Base-by-base conservation (phyloP, 768 basidiomycete genomes). In the Pleurotus tuoliensis region DNA sequence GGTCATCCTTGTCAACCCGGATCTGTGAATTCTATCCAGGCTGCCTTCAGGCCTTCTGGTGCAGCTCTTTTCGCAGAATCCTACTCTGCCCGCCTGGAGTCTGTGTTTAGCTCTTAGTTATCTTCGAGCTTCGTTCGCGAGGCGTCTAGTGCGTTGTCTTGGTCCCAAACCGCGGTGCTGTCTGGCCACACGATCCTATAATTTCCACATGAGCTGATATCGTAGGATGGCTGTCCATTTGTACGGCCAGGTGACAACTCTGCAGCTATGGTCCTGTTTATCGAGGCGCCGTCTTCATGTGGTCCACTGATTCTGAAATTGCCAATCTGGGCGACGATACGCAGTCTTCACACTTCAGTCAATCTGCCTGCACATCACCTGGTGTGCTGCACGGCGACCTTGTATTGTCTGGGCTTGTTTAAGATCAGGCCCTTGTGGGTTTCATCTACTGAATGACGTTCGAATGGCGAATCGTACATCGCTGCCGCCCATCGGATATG, bases 401-500 rank as follows among this genome's bases (percentile, higher is more conserved):
- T 24, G 49, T 20, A 20, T 53, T 53, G 18, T 20, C 51, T 53
- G 37, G 39, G 22, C 18, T 25, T 39, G 51, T 39, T 41, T 24
- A 25, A 40, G 51, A 40, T 34, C 39, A 53, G 24, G 20, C 16
- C 51, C 39, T 22, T n/a, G 24, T 11, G 15, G 30, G 27, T 41
- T 39, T 37, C 24, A 53, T 41, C 51, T n/a, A 25, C 30, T 34
- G 51, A 12, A 53, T 53, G 51, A 39, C 51, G 51, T 39, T 39
- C 51, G 41, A 16, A 53, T 53, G 51, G 25, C 51, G 51, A 53
- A 53, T 53, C 51, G 39, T 18, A n/a, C 51, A 53, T 53, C 51
- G 51, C 25, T 41, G 39, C 51, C 39, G 16, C 51, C 7, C 20
- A 41, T 40, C 51, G 51, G n/a, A 39, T 9, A 5, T 53, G 15